phyloP scores from a whole-genome alignment of 495 filamentous ascomycete genomes.

The Collariella sp. region DNA sequence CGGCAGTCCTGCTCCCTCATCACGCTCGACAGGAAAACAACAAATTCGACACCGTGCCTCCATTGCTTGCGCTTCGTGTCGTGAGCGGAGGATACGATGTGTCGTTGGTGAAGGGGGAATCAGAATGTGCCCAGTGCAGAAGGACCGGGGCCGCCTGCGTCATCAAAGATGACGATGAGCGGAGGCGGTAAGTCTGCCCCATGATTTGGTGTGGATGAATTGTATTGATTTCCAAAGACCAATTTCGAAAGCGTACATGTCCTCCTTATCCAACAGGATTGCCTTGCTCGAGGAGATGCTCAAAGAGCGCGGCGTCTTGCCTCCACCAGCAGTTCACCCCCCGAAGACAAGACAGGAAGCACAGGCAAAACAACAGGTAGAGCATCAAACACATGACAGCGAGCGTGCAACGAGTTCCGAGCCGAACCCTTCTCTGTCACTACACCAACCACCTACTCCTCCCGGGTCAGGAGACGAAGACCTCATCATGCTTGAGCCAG shows the following conservation, averaged over 20 bases:
- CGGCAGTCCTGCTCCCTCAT: constrained; percentile 18
- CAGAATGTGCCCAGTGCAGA: constrained; percentile 47
- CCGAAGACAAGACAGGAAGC: constrained; percentile 43
- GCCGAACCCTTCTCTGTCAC: not conserved
- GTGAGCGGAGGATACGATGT: constrained; percentile 48
- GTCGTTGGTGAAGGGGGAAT: constrained; percentile 45
- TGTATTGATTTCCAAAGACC: constrained; percentile 30
- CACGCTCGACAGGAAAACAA: constrained; percentile 23
- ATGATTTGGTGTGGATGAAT: not conserved
- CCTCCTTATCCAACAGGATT: constrained; percentile 45
- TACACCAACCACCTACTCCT: constrained; percentile 21
- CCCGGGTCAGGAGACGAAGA: constrained; percentile 26
- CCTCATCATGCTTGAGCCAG: constrained; percentile 11
- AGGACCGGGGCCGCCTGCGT: constrained; percentile 42
- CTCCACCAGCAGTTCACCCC: constrained; percentile 44
- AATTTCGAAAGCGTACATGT: constrained; percentile 50
- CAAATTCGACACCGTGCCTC: constrained; percentile 34
- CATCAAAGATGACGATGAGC: constrained; percentile 50
- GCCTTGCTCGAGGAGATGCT: constrained; percentile 42
- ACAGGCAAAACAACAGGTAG: constrained; percentile 12
- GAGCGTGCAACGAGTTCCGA: constrained; percentile 9
- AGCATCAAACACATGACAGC: not conserved
- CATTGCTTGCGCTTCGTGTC: constrained; percentile 35
- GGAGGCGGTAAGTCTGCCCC: constrained; percentile 32
- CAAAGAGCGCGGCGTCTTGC: constrained; percentile 37